Percentiles rank a stretch among this genome's conserved stretches.
Evolutionary conservation across 345 rosid genomes (phyloP).

Genomic region (Cardamine resedifolia): DNA sequence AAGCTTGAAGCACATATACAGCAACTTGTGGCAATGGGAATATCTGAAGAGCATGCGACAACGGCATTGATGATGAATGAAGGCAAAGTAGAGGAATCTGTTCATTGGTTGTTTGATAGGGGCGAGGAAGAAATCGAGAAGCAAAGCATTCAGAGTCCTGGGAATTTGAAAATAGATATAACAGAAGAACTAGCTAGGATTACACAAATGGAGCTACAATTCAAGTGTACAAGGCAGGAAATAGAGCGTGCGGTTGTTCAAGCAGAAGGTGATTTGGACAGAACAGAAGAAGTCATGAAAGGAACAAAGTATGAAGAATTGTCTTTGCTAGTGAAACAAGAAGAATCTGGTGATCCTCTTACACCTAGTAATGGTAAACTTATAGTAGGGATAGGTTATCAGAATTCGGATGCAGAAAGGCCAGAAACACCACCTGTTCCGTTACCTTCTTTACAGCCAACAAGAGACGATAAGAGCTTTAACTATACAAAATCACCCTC

Average conservation of each 20-base stretch:
- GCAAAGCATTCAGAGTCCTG: conserved; percentile 43
- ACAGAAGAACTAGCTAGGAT: conserved; percentile 80
- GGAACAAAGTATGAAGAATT: conserved; percentile 51
- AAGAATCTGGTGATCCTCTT: conserved; percentile 60
- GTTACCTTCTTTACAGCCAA: conserved; percentile 43
- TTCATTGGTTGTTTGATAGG: conserved; percentile 78
- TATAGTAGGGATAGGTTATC: conserved; percentile 38
- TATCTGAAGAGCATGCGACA: conserved; percentile 78
- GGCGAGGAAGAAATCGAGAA: conserved; percentile 59
- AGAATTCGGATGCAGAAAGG: conserved; percentile 40
- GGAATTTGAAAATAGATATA: conserved; percentile 77
- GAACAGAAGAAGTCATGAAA: conserved; percentile 56
- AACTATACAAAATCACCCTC: conserved; percentile 55
- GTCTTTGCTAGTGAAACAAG: conserved; percentile 50
- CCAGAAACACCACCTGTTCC: conserved; percentile 41
- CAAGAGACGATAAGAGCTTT: conserved; percentile 64
- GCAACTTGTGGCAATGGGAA: conserved; percentile 86
- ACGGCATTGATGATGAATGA: conserved; percentile 83
- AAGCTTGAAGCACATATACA: conserved; percentile 83
- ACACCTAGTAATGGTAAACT: conserved; percentile 41
- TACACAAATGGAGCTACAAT: conserved; percentile 57
- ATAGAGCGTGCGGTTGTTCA: conserved; percentile 77
- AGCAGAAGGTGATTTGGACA: conserved; percentile 74
- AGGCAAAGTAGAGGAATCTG: conserved; percentile 86
- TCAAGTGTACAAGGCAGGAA: conserved; percentile 72